Evolutionary conservation across 441 rosid genomes (phyloP).

Genomic region (Oxalis stricta): DNA sequence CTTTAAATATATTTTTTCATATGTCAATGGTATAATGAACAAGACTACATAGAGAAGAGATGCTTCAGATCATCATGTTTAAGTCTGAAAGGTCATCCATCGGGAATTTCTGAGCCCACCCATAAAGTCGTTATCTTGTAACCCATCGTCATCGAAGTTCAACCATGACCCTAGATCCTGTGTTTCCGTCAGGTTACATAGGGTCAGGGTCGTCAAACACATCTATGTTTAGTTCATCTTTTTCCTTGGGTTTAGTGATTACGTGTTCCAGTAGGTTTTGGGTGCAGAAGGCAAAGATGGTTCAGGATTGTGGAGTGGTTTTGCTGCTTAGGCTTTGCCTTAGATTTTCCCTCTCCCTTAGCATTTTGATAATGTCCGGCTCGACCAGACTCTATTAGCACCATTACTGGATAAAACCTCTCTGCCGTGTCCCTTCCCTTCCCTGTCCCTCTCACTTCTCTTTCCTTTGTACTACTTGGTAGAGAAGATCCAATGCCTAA

Average conservation of each 20-base stretch:
- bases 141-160: constrained; percentile 85
- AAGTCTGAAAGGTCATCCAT: constrained; percentile 98
- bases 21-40: constrained; percentile 71
- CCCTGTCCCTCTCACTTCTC: constrained; percentile 96
- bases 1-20: constrained; percentile 25
- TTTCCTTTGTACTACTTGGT: constrained; percentile 73
- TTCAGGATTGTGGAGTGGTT: constrained; percentile 60
- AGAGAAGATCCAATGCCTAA: constrained; percentile 50
- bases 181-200: constrained; percentile 73
- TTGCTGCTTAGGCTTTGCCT: constrained; percentile 90
- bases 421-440: constrained; percentile 69
- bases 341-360: constrained; percentile 79
- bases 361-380: constrained; percentile 53
- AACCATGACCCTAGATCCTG: constrained; percentile 91
- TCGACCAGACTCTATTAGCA: constrained; percentile 67
- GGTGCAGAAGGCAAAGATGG: constrained; percentile 24
- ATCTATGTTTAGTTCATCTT: constrained; percentile 46
- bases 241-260: constrained; percentile 35
- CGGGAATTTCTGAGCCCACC: constrained; percentile 97
- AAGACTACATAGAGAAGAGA: constrained; percentile 66
- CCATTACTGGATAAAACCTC: constrained; percentile 57
- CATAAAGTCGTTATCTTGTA: constrained; percentile 77
- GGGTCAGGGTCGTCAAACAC: constrained; percentile 52
- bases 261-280: constrained; percentile 28
- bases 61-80: constrained; percentile 89